Evolutionary conservation across 164 flowering plant genomes (phyloP), one percentile per base, ranked within the genome.

Genomic region (Malania oleifera): DNA sequence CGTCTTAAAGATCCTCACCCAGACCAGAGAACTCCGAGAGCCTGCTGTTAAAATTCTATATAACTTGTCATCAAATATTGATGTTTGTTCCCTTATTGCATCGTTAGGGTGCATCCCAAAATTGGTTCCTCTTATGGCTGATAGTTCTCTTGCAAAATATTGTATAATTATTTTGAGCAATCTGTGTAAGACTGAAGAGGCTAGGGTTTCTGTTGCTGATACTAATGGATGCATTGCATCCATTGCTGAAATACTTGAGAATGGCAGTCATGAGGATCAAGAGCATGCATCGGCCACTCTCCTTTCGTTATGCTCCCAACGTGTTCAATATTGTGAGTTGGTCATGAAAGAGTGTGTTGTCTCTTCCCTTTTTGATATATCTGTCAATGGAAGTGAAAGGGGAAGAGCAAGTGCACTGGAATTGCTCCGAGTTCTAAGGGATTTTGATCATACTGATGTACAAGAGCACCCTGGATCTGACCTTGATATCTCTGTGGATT

Each of bases 291-390:
- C 84, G 27, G 67, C 63, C 26, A 34, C 87, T 59, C 80, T 92
- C 60, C 82, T 84, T 29, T 66, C 77, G 8, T 58, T 92, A 48
- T 89, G 98, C 70, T 74, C 86, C 52, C 80, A 79, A 40, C 66
- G 76, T 17, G 46, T 56, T 28, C 67, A 79, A 23, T 84, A 78
- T 57, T 82, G 91, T 70, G 70, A 71, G 15, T 41, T 83, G 75
- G 95, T 83, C 26, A 63, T 82, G 87, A 74, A 75, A 1, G 97
- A 83, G 53, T 87, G 87, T 31, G 77, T 84, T 22, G 73, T 89
- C 52, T 79, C 95, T 28, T 26, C 79, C 25, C 83, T 92, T 3
- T 64, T 63, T 22, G 18, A 15, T 38, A 62, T 84, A 17, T 77
- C 86, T 23, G 26, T 72, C 28, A 85, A 85, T 63, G 96, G 98